Base-by-base conservation (phyloP, 73 alveolate species). In the Paramecium biaurelia region DNA sequence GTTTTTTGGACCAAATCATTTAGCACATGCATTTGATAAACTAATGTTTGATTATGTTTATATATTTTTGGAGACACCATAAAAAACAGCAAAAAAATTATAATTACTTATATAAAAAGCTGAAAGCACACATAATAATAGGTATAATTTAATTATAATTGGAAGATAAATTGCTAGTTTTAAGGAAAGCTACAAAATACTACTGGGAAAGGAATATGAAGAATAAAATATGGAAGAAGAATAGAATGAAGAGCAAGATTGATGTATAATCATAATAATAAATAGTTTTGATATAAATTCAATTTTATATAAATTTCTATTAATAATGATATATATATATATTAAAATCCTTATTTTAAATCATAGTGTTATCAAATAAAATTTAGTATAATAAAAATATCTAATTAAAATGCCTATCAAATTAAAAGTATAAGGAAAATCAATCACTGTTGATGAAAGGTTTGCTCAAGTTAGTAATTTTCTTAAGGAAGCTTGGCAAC, bases 21-120 rank as follows among this genome's bases (percentile, higher is more conserved):
- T 89, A 53, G 94, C 92, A 6, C 87, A 89, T 89, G 94, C 94
- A 68, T 89, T 89, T 72, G 94, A 82, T 45, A 89, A 89, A 24
- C 21, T 89, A 63, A 67, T 89, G 89, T 70, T 89, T 30, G 94
- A 89, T 89, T 89, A 89, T 70, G 94, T 89, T 3, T 89, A 43
- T n/a, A 57, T 70, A 18, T 89, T 89, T 53, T 45, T 89, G 7
- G 94, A 89, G 32, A 79, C 90, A 26, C 76, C 90, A 5, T 24
- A 79, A 42, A 43, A 79, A 79, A 79, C 90, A 43, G 90, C 70
- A 6, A 79, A 79, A 45, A 79, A 79, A 79, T 30, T 79, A 9
- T n/a, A 38, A 42, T 41, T 38, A 23, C 56, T 79, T 1, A 79
- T 79, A 21, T 23, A 79, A 34, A 41, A 47, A 12, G 90, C 90